Conservation (phyloP, 352 stramenopile genomes). For the Pythium biforme region DNA sequence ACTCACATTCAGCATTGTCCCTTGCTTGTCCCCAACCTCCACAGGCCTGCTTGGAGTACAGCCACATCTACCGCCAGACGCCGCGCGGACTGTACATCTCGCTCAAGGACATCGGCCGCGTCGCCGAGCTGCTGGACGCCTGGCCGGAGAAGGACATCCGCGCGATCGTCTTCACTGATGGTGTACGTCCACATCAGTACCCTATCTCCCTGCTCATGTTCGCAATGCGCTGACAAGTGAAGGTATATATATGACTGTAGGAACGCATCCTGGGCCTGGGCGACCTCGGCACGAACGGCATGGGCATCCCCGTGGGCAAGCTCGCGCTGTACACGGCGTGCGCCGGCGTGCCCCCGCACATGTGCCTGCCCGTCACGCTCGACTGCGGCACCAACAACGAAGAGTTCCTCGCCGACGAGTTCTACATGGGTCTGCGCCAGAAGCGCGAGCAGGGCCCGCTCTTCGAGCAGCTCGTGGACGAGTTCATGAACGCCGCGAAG, state of each 20-base stretch:
- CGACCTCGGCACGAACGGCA: slow-evolving; percentile 90
- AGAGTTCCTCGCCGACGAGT: slow-evolving; percentile 88
- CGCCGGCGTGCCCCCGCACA: slow-evolving; percentile 90
- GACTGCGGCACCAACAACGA: slow-evolving; percentile 97
- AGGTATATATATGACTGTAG: background rate
- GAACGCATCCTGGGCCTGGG: slow-evolving; percentile 95
- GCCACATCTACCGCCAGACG: slow-evolving; percentile 85
- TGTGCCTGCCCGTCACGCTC: slow-evolving; percentile 93
- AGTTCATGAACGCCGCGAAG: slow-evolving; percentile 95
- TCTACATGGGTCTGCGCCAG: slow-evolving; percentile 94
- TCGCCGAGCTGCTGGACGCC: slow-evolving; percentile 92
- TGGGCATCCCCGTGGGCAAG: slow-evolving; percentile 95
- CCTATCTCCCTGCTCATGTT: too few relatives aligned
- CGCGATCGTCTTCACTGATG: slow-evolving; percentile 97
- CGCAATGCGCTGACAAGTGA: background rate
- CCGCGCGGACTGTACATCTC: slow-evolving; percentile 93
- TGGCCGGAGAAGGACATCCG: slow-evolving; percentile 96
- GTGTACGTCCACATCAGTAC: too few relatives aligned
- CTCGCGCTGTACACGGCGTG: slow-evolving; percentile 94
- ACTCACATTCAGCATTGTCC: background rate
- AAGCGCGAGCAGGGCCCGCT: slow-evolving; percentile 84
- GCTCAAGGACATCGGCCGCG: slow-evolving; percentile 74
- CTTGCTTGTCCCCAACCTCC: too few relatives aligned
- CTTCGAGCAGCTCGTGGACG: slow-evolving; percentile 95
- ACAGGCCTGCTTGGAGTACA: slow-evolving; percentile 88